Evolutionary conservation across 148 eudicot species (phyloP), one percentile per base, ranked within the genome.

Genomic region (Camellia granthamiana): DNA sequence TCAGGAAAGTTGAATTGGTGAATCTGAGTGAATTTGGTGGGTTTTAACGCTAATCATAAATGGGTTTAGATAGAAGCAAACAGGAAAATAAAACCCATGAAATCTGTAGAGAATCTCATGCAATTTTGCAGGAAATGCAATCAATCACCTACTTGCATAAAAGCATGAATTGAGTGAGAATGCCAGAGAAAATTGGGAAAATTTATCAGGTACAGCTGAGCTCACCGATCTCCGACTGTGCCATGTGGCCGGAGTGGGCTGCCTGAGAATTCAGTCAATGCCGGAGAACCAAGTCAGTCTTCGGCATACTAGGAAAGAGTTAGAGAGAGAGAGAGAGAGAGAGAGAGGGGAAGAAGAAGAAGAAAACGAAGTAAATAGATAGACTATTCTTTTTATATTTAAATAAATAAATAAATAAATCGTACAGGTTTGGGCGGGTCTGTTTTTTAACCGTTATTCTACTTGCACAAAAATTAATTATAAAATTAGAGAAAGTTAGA

Each of bases 221-320:
- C 81, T 87, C 76, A 79, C 81, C 78, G 85, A 82, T 84, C 79
- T 80, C 72, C 60, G 51, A 23, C 76, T 59, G 56, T 42, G 73
- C 64, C 68, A 42, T 69, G 56, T 58, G 21, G 64, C 75, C 72
- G 83, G 75, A 83, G 83, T 44, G 30, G 70, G 44, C 52, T 10
- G 82, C 79, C 82, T 44, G 67, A 63, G 55, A 47, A 47, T n/a
- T 41, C 69, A 84, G 89, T 87, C 89, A 87, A 84, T 84, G 87
- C 81, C 85, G 81, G 87, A 84, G 76, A 62, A 79, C 77, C 84
- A 77, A 84, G 81, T 81, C 83, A 84, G 87, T 79, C 77, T 75
- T 63, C 30, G 74, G 77, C 69, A 60, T 42, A 77, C 38, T 41
- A 59, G 46, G 74, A 61, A 69, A 80, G 80, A 59, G 77, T 42